Evolutionary conservation across 495 filamentous ascomycete genomes (phyloP).

Genomic region (Pyrenula massariospora): DNA sequence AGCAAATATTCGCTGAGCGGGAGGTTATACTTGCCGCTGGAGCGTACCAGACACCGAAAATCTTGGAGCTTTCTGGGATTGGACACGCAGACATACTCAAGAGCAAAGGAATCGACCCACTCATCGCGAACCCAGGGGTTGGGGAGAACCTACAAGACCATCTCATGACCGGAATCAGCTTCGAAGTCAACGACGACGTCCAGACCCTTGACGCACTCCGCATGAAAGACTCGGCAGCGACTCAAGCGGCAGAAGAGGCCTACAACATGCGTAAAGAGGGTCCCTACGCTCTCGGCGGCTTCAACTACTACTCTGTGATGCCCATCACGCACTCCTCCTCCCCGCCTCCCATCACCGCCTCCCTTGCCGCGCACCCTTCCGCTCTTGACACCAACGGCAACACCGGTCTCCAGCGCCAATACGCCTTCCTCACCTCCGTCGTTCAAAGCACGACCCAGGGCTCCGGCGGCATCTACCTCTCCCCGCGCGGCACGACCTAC

Average conservation of each 20-base stretch:
- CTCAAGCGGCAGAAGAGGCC: constrained; percentile 18
- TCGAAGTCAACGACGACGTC: constrained; percentile 34
- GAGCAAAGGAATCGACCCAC: constrained; percentile 25
- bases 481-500: no score
- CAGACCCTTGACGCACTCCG: constrained; percentile 24
- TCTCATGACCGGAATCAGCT: constrained; percentile 24
- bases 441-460: no score
- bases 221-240: constrained; percentile 18
- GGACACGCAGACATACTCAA: constrained; percentile 26
- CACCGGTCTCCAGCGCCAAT: constrained; percentile 20
- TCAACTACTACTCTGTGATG: no score
- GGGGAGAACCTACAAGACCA: constrained; percentile 49
- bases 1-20: constrained; percentile 14
- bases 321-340: no score
- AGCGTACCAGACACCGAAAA: constrained; percentile 35
- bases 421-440: constrained; percentile 21
- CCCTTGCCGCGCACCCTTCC: no score
- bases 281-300: constrained; percentile 11
- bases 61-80: constrained; percentile 43
- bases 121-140: constrained; percentile 33
- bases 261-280: constrained; percentile 20
- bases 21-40: constrained; percentile 46
- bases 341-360: no score
- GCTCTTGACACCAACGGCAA: neutral
- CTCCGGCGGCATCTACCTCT: no score